Evolutionary conservation across 768 basidiomycete genomes (phyloP), one percentile per base, ranked within the genome.

Genomic region (Lenzites betulinus): DNA sequence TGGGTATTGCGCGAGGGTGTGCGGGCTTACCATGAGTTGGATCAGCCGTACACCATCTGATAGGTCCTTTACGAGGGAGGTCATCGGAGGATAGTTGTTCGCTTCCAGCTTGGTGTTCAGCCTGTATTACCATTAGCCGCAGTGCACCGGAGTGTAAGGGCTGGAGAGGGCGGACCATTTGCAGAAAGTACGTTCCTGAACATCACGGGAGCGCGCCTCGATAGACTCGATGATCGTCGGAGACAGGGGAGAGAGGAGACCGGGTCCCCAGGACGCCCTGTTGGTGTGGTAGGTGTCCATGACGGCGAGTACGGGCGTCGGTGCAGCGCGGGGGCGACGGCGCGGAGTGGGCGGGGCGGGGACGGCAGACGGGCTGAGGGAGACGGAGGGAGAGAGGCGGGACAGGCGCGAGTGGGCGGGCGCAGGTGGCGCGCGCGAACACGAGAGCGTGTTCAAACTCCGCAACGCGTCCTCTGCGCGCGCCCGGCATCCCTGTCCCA

Each of bases 21-120:
- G 25, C 58, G 39, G 30, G 62, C 73, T 54, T 56, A 93, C 95
- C 90, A 93, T 93, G 35, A 99, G 82, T 71, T 98, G 95, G 63
- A 98, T 97, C 42, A 99, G 82, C 62, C 92, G 87, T 20, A 97
- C 95, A 35, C 97, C 97, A 77, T 98, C 95, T 6, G 90, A 93
- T 53, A 98, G 85, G 79, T 98, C 97, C 55, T 83, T 81, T 26
- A 93, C 89, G 7, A 99, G 83, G 51, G 95, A 93, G 11, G 80
- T 81, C 92, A 99, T 95, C 13, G 93, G 84, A 7, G 90, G 89
- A 69, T 95, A 85, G 60, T 88, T 89, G 64, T 90, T 82, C 3
- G 84, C 79, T 70, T 98, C 95, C 30, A 99, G 83, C 72, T 96
- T 95, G 9, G 95, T 93, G 69, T 98, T 99, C 60, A 98, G 80